Evolutionary conservation across 2,329 filamentous ascomycete species (phyloP).

Genomic region (Diaporthe ampelina): DNA sequence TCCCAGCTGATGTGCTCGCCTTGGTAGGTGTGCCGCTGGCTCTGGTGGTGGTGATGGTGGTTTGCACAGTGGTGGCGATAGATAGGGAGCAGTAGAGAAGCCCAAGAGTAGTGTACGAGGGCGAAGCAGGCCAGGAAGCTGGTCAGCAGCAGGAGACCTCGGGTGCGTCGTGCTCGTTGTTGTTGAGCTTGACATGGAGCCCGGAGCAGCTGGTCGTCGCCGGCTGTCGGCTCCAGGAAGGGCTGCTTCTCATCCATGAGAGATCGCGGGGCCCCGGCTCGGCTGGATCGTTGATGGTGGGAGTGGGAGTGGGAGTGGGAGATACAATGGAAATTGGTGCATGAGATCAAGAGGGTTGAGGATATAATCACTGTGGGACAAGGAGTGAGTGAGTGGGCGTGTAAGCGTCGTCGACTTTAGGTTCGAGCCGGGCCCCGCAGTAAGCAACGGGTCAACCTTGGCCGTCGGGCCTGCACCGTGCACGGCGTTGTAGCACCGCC

Average conservation of each 20-base stretch:
- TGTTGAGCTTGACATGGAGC: background rate
- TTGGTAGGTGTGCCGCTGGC: slow-evolving; percentile 44
- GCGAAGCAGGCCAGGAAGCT: slow-evolving; percentile 26
- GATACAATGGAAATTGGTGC: background rate
- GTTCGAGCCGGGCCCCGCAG: slow-evolving; percentile 5
- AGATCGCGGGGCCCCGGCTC: background rate
- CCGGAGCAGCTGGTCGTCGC: slow-evolving; percentile 10
- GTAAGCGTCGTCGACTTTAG: slow-evolving; percentile 21
- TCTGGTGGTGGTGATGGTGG: background rate
- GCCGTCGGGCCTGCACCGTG: slow-evolving; percentile 2
- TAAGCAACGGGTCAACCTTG: slow-evolving; percentile 30
- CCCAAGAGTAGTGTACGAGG: slow-evolving; percentile 11
- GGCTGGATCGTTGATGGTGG: background rate
- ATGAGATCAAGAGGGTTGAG: background rate
- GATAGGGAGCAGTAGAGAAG: background rate
- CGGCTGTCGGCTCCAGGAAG: slow-evolving; percentile 12
- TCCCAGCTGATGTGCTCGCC: slow-evolving; percentile 57
- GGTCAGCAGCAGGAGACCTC: slow-evolving; percentile 13
- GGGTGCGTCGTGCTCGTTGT: background rate
- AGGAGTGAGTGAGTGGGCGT: background rate
- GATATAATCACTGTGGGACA: too few species aligned
- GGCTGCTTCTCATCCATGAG: slow-evolving; percentile 40
- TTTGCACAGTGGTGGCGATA: background rate
- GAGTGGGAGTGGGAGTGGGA: background rate
- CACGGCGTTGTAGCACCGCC: background rate